Evolutionary conservation across 75 land plant species (phyloP), one percentile per base, ranked within the genome.

Genomic region (Cupressus sempervirens): DNA sequence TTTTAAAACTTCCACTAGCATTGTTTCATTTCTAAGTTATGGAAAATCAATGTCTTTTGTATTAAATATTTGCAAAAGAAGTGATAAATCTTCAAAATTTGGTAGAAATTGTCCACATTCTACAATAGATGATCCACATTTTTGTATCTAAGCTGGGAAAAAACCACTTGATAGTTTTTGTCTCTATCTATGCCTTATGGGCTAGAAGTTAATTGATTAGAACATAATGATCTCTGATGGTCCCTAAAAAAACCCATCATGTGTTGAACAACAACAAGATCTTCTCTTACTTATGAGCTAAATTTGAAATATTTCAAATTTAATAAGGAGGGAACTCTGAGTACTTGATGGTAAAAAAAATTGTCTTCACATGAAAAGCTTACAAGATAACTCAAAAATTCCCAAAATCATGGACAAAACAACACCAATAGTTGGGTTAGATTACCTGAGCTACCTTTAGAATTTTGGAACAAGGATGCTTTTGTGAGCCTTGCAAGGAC

Each of bases 241-340:
- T 95, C 95, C 54, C 91, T 52, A 32, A 95, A 94, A 35, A 89
- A 87, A 34, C 88, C 89, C 83, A 88, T 87, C 11, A 92, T 56
- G 52, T 89, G 91, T 74, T 95, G 92, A 50, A 95, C 85, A 26
- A 96, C 82, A 65, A 40, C 81, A 3, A 86, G 88, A 53, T 96
- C 97, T 84, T 96, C 98, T 53, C 84, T 29, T 9, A 94, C 92
- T 97, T 96, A 84, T 8, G 30, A 79, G 43, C 7, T 32, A 18
- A 82, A 34, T 14, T 82, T 52, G 30, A 20, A 79, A n/a, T 29
- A 45, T 23, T 43, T 45, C 81, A 45, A 79, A 11, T 41, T 79
- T 10, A 79, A 35, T 70, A 30, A 30, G 74, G 35, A 30, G 12
- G 14, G n/a, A n/a, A n/a, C 32, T 30, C 0, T 70, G 35, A 67